Base-by-base conservation (phyloP, 306 rosid species). In the Casuarina cunninghamiana region DNA sequence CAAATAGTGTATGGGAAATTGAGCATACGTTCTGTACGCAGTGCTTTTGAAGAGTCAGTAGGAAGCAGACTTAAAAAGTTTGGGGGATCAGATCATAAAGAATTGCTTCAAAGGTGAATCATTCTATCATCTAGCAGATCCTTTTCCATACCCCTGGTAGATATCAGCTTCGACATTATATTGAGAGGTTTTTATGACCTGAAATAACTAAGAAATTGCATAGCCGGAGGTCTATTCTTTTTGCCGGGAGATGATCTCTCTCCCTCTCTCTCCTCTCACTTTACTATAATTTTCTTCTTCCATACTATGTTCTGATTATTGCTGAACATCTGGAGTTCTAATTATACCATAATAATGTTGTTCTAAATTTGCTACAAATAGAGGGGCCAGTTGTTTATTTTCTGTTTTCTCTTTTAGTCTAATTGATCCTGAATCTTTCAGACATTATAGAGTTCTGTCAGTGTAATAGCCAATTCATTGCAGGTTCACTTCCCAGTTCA, bases 401-500 rank as follows among this genome's bases (percentile, higher is more conserved):
- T 16, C 13, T 7, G 32, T n/a, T 43, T 17, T 8, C 0, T 1
- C 49, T 13, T n/a, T 43, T 7, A 67, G 50, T 42, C 32, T 35
- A 67, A n/a, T 39, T 48, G 12, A 5, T 48, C 10, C 53, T 17
- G 39, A 53, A 38, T 19, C 16, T 72, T 61, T 10, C 16, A 17
- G 8, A 67, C 7, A n/a, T 51, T 75, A n/a, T 65, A 53, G 32
- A 63, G 42, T 42, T 57, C 13, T 62, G 5, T 37, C 75, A 58
- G 57, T 72, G 76, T 78, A 73, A 79, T 78, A 12, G 43, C 75
- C 46, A 21, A 65, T 69, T 81, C 78, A 74, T 70, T 90, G 89
- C 78, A 95, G 97, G 90, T 95, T 95, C 86, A 93, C 97, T 80
- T 91, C 99, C 44, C 97, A 89, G 82, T 95, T 95, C 83, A 95